Conservation (phyloP, 371 early-diverging fungal species). For the Circinella umbellata region DNA sequence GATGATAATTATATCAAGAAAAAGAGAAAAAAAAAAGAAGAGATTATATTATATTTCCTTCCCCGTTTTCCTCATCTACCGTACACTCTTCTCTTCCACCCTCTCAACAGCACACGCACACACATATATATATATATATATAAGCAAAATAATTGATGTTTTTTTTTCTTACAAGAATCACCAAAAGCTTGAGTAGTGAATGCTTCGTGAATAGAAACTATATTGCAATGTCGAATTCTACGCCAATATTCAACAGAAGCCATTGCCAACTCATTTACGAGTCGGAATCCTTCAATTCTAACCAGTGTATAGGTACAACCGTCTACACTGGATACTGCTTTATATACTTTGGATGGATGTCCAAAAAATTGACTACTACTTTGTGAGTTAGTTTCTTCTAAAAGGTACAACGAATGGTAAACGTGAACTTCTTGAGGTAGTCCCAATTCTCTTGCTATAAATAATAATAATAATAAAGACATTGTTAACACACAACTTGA, state of each 20-base stretch:
- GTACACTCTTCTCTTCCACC: too few species aligned
- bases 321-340: slow-evolving; percentile 82
- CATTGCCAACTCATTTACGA: slow-evolving; percentile 83
- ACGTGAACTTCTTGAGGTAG: slow-evolving; percentile 62
- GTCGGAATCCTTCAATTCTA: slow-evolving; percentile 79
- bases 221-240: slow-evolving; percentile 79
- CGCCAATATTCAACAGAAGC: slow-evolving; percentile 85
- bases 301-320: slow-evolving; percentile 84
- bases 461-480: background rate
- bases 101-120: too few species aligned
- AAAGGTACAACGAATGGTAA: slow-evolving; percentile 74
- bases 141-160: background rate
- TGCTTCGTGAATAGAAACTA: slow-evolving; percentile 90
- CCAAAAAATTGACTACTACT: slow-evolving; percentile 66
- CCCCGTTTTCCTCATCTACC: background rate
- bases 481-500: too few species aligned
- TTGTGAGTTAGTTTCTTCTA: slow-evolving; percentile 59
- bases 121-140: too few species aligned
- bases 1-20: too few species aligned
- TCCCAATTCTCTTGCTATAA: slow-evolving; percentile 53
- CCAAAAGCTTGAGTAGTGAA: slow-evolving; percentile 96
- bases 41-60: background rate
- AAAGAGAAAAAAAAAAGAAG: too few species aligned
- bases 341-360: slow-evolving; percentile 82
- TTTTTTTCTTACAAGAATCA: slow-evolving; percentile 73